Evolutionary conservation across 225 moss, liverwort and hornwort genomes (phyloP).

Genomic region (Sphagnum tenellum): DNA sequence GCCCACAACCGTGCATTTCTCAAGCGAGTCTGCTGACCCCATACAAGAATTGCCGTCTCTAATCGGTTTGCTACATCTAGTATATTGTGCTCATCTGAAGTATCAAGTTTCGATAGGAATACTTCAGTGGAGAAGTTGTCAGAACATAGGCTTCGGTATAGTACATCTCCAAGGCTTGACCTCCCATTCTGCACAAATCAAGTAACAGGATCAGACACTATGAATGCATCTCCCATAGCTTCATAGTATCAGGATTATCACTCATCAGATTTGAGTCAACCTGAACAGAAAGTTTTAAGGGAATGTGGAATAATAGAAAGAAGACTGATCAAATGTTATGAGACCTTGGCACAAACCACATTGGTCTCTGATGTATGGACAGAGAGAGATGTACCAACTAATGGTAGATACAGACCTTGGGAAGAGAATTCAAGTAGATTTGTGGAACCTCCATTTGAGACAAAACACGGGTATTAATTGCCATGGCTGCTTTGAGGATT

Average conservation of each 20-base stretch:
- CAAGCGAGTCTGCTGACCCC: slow-evolving; percentile 65
- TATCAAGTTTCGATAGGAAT: slow-evolving; percentile 59
- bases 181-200: slow-evolving; percentile 59
- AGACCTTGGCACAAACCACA: no score
- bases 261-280: no score
- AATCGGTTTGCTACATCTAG: slow-evolving; percentile 83
- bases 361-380: no score
- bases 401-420: slow-evolving; percentile 44
- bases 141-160: slow-evolving; percentile 61
- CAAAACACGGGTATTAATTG: slow-evolving; percentile 81
- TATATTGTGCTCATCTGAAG: slow-evolving; percentile 67
- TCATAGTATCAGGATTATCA: no score
- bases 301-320: no score
- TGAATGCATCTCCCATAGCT: background rate
- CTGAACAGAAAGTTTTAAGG: background rate
- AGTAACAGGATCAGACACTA: background rate
- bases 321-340: no score
- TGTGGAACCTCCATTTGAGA: slow-evolving; percentile 88
- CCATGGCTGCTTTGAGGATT: slow-evolving; percentile 96
- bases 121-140: slow-evolving; percentile 75
- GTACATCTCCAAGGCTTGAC: slow-evolving; percentile 63
- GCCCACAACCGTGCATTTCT: slow-evolving; percentile 41
- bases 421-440: slow-evolving; percentile 73
- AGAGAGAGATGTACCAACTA: no score
- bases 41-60: slow-evolving; percentile 70